phyloP scores from a whole-genome alignment of 306 rosid genomes.

The Pyrus betulifolia region DNA sequence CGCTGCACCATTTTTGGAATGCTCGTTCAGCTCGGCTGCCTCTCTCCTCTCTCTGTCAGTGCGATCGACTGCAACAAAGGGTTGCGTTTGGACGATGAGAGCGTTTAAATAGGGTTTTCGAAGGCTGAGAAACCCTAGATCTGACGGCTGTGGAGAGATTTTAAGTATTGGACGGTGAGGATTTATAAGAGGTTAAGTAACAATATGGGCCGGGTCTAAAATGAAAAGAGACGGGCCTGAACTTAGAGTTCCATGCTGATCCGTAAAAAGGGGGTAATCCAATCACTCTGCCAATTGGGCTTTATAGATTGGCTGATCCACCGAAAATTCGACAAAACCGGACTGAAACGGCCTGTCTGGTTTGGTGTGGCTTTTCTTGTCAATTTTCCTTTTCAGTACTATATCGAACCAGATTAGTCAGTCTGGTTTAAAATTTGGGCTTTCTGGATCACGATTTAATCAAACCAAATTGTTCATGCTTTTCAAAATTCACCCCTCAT shows the following conservation, averaged over 20 bases:
- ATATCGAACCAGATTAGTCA: too few species aligned
- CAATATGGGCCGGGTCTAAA: neutral
- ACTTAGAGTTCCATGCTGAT: neutral
- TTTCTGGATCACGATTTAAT: too few species aligned
- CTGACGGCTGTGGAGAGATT: conserved; percentile 12
- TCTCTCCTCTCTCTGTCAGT: neutral
- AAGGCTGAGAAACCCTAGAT: conserved; percentile 32
- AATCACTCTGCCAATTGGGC: neutral
- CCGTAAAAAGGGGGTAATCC: neutral
- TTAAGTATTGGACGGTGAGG: conserved; percentile 1
- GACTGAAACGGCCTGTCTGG: neutral
- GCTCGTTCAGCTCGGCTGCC: conserved; percentile 1
- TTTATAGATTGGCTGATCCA: too few species aligned
- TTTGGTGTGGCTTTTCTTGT: neutral
- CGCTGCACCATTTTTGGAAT: conserved; percentile 62
- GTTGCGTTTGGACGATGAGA: rapidly evolving
- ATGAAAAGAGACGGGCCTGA: neutral
- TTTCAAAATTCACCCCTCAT: too few species aligned
- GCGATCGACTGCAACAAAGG: conserved; percentile 3
- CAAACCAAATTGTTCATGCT: too few species aligned
- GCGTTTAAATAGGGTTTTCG: conserved; percentile 11
- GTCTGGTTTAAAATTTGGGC: too few species aligned
- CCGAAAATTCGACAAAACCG: too few species aligned
- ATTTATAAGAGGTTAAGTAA: neutral
- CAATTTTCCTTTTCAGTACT: neutral